These are phyloP conservation scores for Crithidia fasciculata DNA, from an alignment of 208 protist genomes.

Conservation along the genomic window DNA sequence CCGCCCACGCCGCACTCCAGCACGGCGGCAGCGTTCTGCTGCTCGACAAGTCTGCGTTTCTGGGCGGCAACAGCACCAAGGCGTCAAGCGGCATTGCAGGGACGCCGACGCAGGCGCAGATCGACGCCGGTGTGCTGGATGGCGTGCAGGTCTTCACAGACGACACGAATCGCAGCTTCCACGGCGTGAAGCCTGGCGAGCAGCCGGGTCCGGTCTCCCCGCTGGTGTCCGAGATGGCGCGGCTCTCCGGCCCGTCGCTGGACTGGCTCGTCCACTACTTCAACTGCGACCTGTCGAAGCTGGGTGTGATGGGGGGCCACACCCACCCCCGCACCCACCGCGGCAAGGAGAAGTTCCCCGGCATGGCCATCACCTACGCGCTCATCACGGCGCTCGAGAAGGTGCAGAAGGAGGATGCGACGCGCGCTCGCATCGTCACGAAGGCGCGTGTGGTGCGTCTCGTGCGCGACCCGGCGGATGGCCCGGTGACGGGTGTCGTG, in stretches of 20 bases:
- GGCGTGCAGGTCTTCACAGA: constrained; percentile 50
- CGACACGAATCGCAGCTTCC: constrained; percentile 63
- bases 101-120: constrained; percentile 78
- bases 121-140: constrained; percentile 61
- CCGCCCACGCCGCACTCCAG: constrained; percentile 54
- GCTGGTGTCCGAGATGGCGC: constrained; percentile 63
- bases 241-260: constrained; percentile 61
- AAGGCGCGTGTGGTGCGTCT: constrained; percentile 52
- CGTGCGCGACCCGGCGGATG: constrained; percentile 46
- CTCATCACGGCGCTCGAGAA: constrained; percentile 71
- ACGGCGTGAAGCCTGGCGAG: constrained; percentile 48
- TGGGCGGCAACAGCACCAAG: constrained; percentile 90
- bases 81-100: constrained; percentile 94
- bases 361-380: constrained; percentile 89
- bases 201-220: constrained; percentile 38
- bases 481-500: constrained; percentile 63
- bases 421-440: constrained; percentile 52
- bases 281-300: constrained; percentile 69
- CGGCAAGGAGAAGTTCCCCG: constrained; percentile 61
- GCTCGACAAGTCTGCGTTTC: constrained; percentile 89
- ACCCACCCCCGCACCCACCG: constrained; percentile 81
- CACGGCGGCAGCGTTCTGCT: constrained; percentile 73
- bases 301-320: constrained; percentile 88
- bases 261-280: constrained; percentile 79
- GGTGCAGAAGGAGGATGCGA: constrained; percentile 34